Conservation (phyloP, 2,329 filamentous ascomycete genomes). For the Ceratocystis diversiconidia region DNA sequence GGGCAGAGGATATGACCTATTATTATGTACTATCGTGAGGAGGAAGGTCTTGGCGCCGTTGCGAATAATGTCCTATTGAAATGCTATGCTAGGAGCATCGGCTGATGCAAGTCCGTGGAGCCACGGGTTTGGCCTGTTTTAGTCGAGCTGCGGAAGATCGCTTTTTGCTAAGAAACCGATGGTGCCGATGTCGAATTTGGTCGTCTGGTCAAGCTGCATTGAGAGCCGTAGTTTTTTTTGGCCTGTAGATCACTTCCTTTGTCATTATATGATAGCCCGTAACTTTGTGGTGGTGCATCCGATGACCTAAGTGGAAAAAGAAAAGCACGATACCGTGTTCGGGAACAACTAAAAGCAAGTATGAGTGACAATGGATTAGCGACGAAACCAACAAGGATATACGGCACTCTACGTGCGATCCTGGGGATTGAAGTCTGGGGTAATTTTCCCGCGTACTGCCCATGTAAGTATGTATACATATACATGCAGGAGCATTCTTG, state of each 20-base stretch:
- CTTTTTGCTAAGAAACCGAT: background rate
- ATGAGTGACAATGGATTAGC: background rate
- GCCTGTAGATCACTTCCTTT: slow-evolving; percentile 2
- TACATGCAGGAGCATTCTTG: background rate
- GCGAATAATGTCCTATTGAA: background rate
- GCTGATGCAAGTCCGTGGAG: background rate
- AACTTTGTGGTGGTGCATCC: background rate
- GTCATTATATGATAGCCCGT: background rate
- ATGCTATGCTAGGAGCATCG: background rate
- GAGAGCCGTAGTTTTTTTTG: background rate
- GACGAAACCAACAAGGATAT: background rate
- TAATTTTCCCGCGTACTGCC: background rate
- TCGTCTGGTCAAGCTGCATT: background rate
- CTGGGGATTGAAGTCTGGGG: background rate
- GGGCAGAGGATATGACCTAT: background rate
- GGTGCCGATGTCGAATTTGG: background rate
- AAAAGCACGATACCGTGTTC: background rate
- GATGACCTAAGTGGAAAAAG: background rate
- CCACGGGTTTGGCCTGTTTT: background rate
- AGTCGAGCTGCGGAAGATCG: background rate
- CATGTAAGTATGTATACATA: background rate
- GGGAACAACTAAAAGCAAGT: background rate
- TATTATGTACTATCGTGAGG: background rate
- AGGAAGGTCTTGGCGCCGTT: background rate
- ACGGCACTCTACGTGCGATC: background rate